A percentile compares a stretch with the other conserved stretches of the same genome.
These are phyloP conservation scores for Capsicum pubescens DNA, from an alignment of 257 asterid species.

Conservation along the genomic window DNA sequence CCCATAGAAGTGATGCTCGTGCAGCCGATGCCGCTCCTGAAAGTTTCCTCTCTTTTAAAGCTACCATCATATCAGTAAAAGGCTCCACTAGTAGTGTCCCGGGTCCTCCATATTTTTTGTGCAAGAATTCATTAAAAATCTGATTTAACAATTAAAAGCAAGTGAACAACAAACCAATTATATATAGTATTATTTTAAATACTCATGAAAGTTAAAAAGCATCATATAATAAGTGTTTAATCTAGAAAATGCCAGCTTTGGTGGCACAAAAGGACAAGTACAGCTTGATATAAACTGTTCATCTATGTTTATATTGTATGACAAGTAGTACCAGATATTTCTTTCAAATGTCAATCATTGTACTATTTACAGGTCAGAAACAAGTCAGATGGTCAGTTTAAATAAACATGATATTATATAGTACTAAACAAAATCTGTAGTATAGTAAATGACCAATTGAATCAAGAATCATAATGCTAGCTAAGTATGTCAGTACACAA, in stretches of 20 bases:
- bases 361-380: constrained; percentile 29
- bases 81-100: constrained; percentile 74
- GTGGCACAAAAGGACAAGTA: constrained; percentile 29
- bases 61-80: constrained; percentile 71
- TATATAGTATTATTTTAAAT: background rate
- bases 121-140: constrained; percentile 66
- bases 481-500: constrained; percentile 11
- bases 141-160: constrained; percentile 36
- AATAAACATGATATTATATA: constrained; percentile 17
- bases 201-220: constrained; percentile 1
- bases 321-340: constrained; percentile 24
- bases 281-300: constrained; percentile 31
- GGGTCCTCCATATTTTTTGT: constrained; percentile 72
- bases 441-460: background rate
- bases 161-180: background rate
- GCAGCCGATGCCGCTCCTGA: constrained; percentile 69
- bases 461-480: background rate
- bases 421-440: background rate
- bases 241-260: constrained; percentile 22
- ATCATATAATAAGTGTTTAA: constrained; percentile 26
- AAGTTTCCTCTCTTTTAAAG: constrained; percentile 58
- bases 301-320: constrained; percentile 27
- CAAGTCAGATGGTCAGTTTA: constrained; percentile 34
- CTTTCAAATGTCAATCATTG: constrained; percentile 25
- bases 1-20: constrained; percentile 69